A percentile compares a stretch with the other conserved stretches of the same genome.
These are phyloP conservation scores for Candida piceae DNA, from an alignment of 805 yeast genomes.

Conservation along the genomic window DNA sequence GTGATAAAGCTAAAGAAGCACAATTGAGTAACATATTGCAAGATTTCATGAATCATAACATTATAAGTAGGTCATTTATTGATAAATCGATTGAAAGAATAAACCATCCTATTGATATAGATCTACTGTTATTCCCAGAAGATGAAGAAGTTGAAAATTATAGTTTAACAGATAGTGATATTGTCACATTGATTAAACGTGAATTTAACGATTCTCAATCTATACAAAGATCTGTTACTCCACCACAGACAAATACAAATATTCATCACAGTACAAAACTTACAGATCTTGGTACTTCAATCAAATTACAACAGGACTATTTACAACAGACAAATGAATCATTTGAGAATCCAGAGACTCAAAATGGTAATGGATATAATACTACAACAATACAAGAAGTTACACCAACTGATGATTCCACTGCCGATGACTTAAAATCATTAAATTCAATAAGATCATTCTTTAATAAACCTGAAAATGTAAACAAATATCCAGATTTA, in stretches of 20 bases:
- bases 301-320: constrained; percentile 2
- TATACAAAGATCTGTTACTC: background rate
- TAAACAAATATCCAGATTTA: constrained; percentile 13
- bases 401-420: no score
- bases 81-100: constrained; percentile 3
- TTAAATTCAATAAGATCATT: constrained; percentile 9
- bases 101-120: constrained; percentile 16
- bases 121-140: constrained; percentile 31
- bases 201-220: constrained; percentile 7
- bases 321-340: constrained; percentile 1
- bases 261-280: constrained; percentile 5
- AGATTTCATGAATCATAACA: constrained; percentile 14
- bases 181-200: constrained; percentile 24
- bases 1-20: constrained; percentile 18
- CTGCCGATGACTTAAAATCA: constrained; percentile 11
- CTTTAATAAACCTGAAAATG: constrained; percentile 12
- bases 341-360: constrained; percentile 1
- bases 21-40: constrained; percentile 19
- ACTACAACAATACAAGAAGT: no score
- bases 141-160: constrained; percentile 31
- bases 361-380: background rate
- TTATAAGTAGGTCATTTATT: constrained; percentile 9
- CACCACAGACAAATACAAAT: background rate
- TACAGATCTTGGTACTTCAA: constrained; percentile 6
- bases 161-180: constrained; percentile 32